phyloP scores from a whole-genome alignment of 1,284 basidiomycete species.

The Kwoniella shivajii region DNA sequence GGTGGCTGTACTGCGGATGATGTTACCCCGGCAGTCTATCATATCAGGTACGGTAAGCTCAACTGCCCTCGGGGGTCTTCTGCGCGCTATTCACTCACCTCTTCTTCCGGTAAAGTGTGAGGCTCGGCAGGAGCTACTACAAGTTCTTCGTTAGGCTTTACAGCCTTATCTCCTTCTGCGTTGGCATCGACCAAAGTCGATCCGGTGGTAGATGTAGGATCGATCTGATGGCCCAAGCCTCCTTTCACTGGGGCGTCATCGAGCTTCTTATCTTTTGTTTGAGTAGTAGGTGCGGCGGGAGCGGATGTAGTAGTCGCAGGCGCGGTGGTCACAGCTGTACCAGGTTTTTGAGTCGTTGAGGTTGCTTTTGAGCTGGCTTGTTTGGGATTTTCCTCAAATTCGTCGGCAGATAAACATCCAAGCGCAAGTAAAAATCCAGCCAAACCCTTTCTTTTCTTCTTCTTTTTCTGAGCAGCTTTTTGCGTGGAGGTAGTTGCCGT shows the following conservation, averaged over 20 bases:
- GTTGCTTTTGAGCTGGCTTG: slow-evolving; percentile 13
- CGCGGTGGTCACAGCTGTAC: slow-evolving; percentile 14
- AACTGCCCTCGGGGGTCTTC: neutral
- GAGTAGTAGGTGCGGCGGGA: neutral
- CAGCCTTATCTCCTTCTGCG: slow-evolving; percentile 5
- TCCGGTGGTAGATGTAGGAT: slow-evolving; percentile 15
- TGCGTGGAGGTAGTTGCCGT: slow-evolving; percentile 13
- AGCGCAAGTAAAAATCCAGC: slow-evolving; percentile 42
- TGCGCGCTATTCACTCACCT: slow-evolving; percentile 30
- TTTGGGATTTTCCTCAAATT: slow-evolving; percentile 43
- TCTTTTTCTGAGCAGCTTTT: slow-evolving; percentile 37
- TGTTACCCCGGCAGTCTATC: slow-evolving; percentile 66
- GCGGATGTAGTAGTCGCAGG: slow-evolving; percentile 4
- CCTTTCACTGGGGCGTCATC: neutral
- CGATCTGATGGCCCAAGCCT: slow-evolving; percentile 12
- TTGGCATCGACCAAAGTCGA: slow-evolving; percentile 16
- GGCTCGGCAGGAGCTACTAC: slow-evolving; percentile 40
- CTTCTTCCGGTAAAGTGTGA: slow-evolving; percentile 41
- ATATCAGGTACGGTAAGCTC: neutral
- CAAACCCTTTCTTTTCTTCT: slow-evolving; percentile 45
- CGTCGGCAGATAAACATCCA: slow-evolving; percentile 46
- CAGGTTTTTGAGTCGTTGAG: slow-evolving; percentile 13
- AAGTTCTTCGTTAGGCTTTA: slow-evolving; percentile 22
- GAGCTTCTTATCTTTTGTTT: neutral
- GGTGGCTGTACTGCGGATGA: slow-evolving; percentile 71